phyloP scores from a whole-genome alignment of 2,329 filamentous ascomycete genomes.

The Botrytis medusae region DNA sequence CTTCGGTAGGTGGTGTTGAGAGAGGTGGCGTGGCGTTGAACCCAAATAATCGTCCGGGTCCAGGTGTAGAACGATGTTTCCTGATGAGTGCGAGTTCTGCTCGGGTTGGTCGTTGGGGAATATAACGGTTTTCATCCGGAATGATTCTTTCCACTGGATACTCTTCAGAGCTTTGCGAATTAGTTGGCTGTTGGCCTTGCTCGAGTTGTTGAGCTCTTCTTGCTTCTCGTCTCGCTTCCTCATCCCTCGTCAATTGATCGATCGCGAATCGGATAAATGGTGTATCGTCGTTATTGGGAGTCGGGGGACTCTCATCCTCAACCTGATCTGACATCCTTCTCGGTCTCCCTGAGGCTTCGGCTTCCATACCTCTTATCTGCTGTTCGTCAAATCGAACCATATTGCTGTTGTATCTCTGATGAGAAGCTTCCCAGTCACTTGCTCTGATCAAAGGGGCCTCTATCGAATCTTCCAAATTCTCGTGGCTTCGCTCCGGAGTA shows the following conservation, averaged over 20 bases:
- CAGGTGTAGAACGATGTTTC: slow-evolving; percentile 41
- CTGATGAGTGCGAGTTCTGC: slow-evolving; percentile 39
- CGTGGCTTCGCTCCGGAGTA: slow-evolving; percentile 7
- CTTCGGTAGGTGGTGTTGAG: slow-evolving; percentile 24
- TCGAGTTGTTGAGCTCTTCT: slow-evolving; percentile 41
- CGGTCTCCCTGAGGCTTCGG: slow-evolving; percentile 29
- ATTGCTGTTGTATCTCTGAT: slow-evolving; percentile 6
- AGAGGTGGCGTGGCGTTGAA: slow-evolving; percentile 37
- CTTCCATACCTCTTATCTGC: slow-evolving; percentile 32
- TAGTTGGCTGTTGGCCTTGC: slow-evolving; percentile 46
- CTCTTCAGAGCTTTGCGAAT: slow-evolving; percentile 41
- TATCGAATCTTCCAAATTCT: slow-evolving; percentile 20
- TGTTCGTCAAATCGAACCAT: slow-evolving; percentile 37
- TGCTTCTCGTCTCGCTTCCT: slow-evolving; percentile 51
- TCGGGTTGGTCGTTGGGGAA: slow-evolving; percentile 30
- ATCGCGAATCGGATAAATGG: slow-evolving; percentile 90
- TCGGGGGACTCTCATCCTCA: slow-evolving; percentile 31
- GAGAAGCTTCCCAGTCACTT: not conserved
- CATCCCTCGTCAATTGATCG: slow-evolving; percentile 77
- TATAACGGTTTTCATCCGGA: slow-evolving; percentile 44
- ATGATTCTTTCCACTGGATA: slow-evolving; percentile 53
- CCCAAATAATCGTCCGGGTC: slow-evolving; percentile 35
- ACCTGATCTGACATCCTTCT: slow-evolving; percentile 28
- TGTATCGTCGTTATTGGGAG: slow-evolving; percentile 71
- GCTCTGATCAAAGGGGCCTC: slow-evolving; percentile 12